Evolutionary conservation across 371 early-diverging fungal species (phyloP).

Genomic region (Parasitella parasitica): DNA sequence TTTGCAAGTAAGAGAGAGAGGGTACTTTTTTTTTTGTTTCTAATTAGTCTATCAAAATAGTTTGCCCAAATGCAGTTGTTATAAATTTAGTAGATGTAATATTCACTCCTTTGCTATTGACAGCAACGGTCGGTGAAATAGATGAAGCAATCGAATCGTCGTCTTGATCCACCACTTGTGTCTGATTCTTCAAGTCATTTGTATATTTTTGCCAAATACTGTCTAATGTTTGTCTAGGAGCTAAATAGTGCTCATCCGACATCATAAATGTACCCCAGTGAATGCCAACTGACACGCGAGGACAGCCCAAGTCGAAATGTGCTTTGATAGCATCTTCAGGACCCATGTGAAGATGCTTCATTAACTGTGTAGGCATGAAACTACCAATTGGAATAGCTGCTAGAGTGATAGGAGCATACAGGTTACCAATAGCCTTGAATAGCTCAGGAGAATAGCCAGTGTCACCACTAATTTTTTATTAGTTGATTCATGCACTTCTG

Average conservation of each 20-base stretch:
- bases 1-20: not conserved
- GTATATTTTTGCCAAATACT: conserved; percentile 23
- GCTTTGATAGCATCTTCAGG: conserved; percentile 57
- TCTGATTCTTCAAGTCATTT: not conserved
- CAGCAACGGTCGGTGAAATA: not conserved
- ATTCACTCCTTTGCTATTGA: not conserved
- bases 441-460: conserved; percentile 58
- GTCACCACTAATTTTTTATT: conserved; percentile 46
- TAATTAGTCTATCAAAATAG: conserved; percentile 7
- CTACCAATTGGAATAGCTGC: conserved; percentile 66
- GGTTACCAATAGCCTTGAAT: conserved; percentile 56
- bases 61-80: conserved; percentile 35
- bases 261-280: conserved; percentile 66
- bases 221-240: conserved; percentile 55
- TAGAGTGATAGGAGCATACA: conserved; percentile 53
- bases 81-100: conserved; percentile 11
- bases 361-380: conserved; percentile 52
- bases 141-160: not conserved
- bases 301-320: conserved; percentile 46
- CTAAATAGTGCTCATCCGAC: conserved; percentile 69
- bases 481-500: not conserved
- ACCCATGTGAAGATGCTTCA: conserved; percentile 61
- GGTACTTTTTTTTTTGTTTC: not conserved
- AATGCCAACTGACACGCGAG: conserved; percentile 52
- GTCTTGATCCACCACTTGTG: not conserved